These are phyloP conservation scores for Pyropia yezoensis DNA, from an alignment of 23 red algal species.

Conservation along the genomic window DNA sequence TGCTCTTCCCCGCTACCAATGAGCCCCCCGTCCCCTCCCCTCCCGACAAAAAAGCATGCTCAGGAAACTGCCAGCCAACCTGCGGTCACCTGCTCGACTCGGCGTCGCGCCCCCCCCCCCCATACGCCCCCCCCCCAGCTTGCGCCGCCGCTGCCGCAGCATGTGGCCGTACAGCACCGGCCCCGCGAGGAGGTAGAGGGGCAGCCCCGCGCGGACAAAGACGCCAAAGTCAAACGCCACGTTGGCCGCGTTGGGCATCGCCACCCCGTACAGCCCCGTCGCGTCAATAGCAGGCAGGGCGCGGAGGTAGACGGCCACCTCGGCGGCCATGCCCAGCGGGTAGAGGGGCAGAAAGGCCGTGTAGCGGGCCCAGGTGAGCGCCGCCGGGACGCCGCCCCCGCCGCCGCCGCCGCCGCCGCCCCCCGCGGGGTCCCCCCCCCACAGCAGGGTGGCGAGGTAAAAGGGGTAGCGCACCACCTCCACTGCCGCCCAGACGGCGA, in stretches of 20 bases:
- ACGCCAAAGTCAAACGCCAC: conserved; percentile 59
- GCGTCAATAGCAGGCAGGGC: conserved; percentile 29
- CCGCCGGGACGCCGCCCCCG: neutral
- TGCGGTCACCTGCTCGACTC: no score
- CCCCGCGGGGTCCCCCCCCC: no score
- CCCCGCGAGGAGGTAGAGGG: conserved; percentile 40
- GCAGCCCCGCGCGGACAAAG: conserved; percentile 39
- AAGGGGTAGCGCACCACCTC: conserved; percentile 58
- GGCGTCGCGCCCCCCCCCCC: no score
- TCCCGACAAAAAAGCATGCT: no score
- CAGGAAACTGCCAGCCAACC: no score
- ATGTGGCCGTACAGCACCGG: conserved; percentile 48
- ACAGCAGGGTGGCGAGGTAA: conserved; percentile 18
- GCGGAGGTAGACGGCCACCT: conserved; percentile 38
- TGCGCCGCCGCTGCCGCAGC: conserved; percentile 37
- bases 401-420: no score
- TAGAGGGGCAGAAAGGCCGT: conserved; percentile 43
- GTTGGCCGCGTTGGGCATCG: conserved; percentile 40
- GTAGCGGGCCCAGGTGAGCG: conserved; percentile 30
- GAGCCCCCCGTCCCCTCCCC: no score
- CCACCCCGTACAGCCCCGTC: conserved; percentile 8
- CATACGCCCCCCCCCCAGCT: neutral
- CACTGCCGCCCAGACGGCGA: conserved; percentile 19
- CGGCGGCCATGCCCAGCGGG: conserved; percentile 34
- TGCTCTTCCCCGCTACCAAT: no score